Percentiles rank a stretch among this genome's conserved stretches.
Conservation (phyloP, 495 filamentous ascomycete species). For the Aspergillus baeticus region DNA sequence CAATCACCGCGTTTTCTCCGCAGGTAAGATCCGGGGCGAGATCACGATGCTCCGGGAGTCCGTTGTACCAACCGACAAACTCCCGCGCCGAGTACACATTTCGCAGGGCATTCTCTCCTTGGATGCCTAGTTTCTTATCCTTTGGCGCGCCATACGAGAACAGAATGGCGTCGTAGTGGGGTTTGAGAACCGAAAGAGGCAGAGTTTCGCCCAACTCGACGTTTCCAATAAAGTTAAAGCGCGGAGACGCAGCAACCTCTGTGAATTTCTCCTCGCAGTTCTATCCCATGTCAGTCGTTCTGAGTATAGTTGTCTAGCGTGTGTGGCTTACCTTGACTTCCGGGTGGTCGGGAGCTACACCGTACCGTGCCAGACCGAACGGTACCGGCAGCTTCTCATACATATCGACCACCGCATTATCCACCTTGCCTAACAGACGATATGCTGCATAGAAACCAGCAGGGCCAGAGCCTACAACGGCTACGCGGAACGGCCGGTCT, state of each 20-base stretch:
- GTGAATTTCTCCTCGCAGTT: slow-evolving; percentile 93
- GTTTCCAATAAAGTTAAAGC: slow-evolving; percentile 93
- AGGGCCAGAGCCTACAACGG: slow-evolving; percentile 90
- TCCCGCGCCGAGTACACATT: slow-evolving; percentile 87
- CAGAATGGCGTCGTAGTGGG: slow-evolving; percentile 87
- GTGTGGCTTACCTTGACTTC: slow-evolving; percentile 79
- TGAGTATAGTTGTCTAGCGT: neutral
- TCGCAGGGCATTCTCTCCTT: slow-evolving; percentile 67
- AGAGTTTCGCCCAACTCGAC: slow-evolving; percentile 74
- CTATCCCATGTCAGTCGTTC: slow-evolving; percentile 38
- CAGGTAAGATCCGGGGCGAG: slow-evolving; percentile 73
- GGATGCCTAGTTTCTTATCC: slow-evolving; percentile 75
- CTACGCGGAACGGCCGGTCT: slow-evolving; percentile 67
- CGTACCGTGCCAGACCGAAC: slow-evolving; percentile 87
- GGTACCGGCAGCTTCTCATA: slow-evolving; percentile 92
- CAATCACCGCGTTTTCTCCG: slow-evolving; percentile 82
- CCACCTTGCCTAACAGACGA: slow-evolving; percentile 71
- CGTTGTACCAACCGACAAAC: slow-evolving; percentile 99
- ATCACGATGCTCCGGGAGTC: slow-evolving; percentile 77
- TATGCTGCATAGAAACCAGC: slow-evolving; percentile 95
- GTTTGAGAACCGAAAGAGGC: slow-evolving; percentile 64
- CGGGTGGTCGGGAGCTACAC: slow-evolving; percentile 95
- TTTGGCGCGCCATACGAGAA: slow-evolving; percentile 90
- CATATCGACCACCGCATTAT: slow-evolving; percentile 82
- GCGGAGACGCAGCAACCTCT: slow-evolving; percentile 74